Conservation (phyloP, 352 stramenopile genomes). For the Phytophthora meadii region DNA sequence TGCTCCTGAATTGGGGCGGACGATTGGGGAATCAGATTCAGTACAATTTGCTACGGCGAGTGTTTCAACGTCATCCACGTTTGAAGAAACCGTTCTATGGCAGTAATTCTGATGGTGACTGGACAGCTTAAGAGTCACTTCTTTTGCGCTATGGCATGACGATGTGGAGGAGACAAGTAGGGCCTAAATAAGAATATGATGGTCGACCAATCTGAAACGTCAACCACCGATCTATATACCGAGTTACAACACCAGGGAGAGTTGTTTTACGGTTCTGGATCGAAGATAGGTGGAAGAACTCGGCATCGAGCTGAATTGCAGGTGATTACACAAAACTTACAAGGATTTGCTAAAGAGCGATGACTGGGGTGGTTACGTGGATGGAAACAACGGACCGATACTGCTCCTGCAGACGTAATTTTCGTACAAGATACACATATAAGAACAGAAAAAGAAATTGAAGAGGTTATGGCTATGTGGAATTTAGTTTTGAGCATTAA, state of each 20-base stretch:
- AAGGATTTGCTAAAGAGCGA: constrained; percentile 2
- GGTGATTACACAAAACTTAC: constrained; percentile 7
- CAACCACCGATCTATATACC: neutral
- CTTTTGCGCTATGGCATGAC: neutral
- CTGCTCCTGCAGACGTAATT: neutral
- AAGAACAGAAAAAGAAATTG: constrained; percentile 4
- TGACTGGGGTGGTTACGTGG: neutral
- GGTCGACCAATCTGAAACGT: neutral
- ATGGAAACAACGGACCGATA: constrained; percentile 1
- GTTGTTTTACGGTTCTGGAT: neutral
- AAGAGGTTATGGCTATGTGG: neutral
- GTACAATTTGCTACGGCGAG: neutral
- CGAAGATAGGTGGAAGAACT: neutral
- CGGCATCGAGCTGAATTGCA: constrained; percentile 1
- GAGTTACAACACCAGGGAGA: constrained; percentile 1
- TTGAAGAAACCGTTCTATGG: neutral
- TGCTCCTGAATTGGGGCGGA: neutral
- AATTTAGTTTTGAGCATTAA: neutral
- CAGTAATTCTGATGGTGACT: constrained; percentile 6
- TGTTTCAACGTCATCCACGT: neutral
- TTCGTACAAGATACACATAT: constrained; percentile 15
- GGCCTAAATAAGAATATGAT: neutral
- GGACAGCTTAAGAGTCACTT: neutral
- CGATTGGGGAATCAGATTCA: neutral
- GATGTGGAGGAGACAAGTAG: neutral